These are phyloP conservation scores for Hanseniaspora uvarum DNA, from an alignment of 1,139 yeast genomes.

Conservation along the genomic window DNA sequence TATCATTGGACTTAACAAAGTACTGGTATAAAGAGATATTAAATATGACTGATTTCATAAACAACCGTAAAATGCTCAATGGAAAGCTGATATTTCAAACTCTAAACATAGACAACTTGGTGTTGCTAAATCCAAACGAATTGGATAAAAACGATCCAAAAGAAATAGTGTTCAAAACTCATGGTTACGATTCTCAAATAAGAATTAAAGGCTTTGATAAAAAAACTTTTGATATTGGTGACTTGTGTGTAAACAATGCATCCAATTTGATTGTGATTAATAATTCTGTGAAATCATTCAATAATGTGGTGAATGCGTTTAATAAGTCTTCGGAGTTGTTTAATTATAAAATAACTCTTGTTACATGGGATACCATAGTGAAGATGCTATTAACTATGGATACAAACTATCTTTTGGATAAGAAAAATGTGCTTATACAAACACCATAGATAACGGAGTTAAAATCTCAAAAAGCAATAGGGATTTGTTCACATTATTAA, in stretches of 20 bases:
- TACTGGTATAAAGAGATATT: slow-evolving; percentile 3
- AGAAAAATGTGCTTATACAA: not conserved
- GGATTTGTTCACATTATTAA: too few species aligned
- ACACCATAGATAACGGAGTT: not conserved
- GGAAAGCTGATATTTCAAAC: slow-evolving; percentile 31
- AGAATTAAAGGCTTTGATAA: slow-evolving; percentile 9
- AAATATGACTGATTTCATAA: not conserved
- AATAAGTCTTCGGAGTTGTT: not conserved
- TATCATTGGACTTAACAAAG: not conserved
- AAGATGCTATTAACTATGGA: slow-evolving; percentile 6
- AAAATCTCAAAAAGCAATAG: too few species aligned
- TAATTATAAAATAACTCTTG: not conserved
- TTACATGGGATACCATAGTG: slow-evolving; percentile 11
- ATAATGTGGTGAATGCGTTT: not conserved
- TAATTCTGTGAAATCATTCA: slow-evolving; percentile 10
- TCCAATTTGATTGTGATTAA: slow-evolving; percentile 4
- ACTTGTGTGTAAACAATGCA: not conserved
- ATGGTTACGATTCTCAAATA: slow-evolving; percentile 16
- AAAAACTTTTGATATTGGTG: not conserved
- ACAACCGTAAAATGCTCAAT: slow-evolving; percentile 19
- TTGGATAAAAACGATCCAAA: not conserved
- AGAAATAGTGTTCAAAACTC: not conserved
- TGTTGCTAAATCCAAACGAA: slow-evolving; percentile 17
- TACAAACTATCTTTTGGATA: not conserved
- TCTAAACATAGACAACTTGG: slow-evolving; percentile 32